A percentile compares a stretch with the other conserved stretches of the same genome.
Evolutionary conservation across 345 rosid genomes (phyloP).

Genomic region (Eucalyptus shirleyi): DNA sequence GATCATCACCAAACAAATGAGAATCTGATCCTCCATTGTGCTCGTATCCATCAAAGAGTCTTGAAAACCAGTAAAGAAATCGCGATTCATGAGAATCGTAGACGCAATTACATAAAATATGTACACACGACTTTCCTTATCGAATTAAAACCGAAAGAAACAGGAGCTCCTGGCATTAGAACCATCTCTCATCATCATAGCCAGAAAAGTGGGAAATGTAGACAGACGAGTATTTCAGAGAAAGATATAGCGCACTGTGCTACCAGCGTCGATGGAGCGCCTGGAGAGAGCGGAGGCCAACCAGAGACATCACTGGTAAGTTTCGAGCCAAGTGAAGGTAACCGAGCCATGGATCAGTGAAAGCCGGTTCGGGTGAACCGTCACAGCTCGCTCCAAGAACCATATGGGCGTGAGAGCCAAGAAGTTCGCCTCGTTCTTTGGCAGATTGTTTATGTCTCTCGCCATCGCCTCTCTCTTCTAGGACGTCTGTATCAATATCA

Average conservation of each 20-base stretch:
- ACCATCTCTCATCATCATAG: background rate
- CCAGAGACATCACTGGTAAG: slow-evolving; percentile 68
- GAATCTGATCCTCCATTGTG: background rate
- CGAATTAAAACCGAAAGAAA: background rate
- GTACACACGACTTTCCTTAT: background rate
- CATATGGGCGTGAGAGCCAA: slow-evolving; percentile 79
- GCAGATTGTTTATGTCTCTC: slow-evolving; percentile 75
- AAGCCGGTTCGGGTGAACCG: slow-evolving; percentile 52
- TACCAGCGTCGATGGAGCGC: slow-evolving; percentile 54
- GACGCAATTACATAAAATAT: background rate
- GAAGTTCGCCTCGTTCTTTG: slow-evolving; percentile 73
- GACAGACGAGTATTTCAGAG: background rate
- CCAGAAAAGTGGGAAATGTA: background rate
- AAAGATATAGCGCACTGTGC: slow-evolving; percentile 38
- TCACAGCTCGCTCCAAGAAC: slow-evolving; percentile 79
- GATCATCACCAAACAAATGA: background rate
- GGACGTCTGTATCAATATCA: background rate
- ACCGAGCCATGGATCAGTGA: slow-evolving; percentile 61
- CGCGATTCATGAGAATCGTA: background rate
- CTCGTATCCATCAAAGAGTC: background rate
- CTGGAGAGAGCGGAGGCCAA: slow-evolving; percentile 77
- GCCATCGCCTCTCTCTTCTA: slow-evolving; percentile 1
- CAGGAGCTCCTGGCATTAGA: background rate
- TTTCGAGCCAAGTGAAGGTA: slow-evolving; percentile 69
- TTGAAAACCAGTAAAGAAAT: background rate